phyloP scores from a whole-genome alignment of 108 stramenopile genomes.

The Stephanodiscus triporus region DNA sequence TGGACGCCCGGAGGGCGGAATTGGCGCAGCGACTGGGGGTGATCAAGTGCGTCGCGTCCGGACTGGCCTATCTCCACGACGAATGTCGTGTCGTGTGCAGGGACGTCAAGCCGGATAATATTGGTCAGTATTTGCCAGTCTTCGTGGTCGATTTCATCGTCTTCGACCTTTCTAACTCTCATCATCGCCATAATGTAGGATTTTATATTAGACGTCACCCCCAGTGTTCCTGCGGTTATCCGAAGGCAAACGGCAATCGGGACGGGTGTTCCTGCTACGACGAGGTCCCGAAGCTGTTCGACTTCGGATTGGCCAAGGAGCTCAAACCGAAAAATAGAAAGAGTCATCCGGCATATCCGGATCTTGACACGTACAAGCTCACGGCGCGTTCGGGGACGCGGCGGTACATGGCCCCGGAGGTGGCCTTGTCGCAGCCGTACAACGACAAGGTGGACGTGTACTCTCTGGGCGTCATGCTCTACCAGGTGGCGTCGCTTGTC shows the following conservation, averaged over 20 bases:
- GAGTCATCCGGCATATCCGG: too few relatives aligned
- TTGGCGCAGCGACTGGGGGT: constrained; percentile 18
- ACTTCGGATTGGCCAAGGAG: constrained; percentile 79
- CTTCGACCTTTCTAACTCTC: too few relatives aligned
- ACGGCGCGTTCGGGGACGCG: constrained; percentile 68
- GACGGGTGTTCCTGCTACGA: constrained; percentile 13
- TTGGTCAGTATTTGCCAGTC: too few relatives aligned
- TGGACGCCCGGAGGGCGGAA: constrained; percentile 7
- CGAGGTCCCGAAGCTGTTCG: constrained; percentile 53
- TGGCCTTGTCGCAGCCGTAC: constrained; percentile 46
- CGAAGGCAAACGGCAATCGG: too few relatives aligned
- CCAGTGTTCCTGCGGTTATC: too few relatives aligned
- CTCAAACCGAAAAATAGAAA: constrained; percentile 39
- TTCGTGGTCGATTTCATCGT: too few relatives aligned
- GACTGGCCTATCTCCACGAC: constrained; percentile 27
- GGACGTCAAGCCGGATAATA: constrained; percentile 73
- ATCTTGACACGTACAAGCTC: constrained; percentile 52
- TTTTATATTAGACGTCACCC: too few relatives aligned
- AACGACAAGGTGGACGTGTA: constrained; percentile 62
- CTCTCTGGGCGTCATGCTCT: constrained; percentile 69
- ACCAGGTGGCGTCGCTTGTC: constrained; percentile 61
- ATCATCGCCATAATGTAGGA: too few relatives aligned
- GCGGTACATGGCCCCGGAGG: constrained; percentile 78
- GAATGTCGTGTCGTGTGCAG: constrained; percentile 48
- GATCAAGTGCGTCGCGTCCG: constrained; percentile 28